Base-by-base conservation (phyloP, 1,139 yeast genomes). In the Pneumocystis sp. region DNA sequence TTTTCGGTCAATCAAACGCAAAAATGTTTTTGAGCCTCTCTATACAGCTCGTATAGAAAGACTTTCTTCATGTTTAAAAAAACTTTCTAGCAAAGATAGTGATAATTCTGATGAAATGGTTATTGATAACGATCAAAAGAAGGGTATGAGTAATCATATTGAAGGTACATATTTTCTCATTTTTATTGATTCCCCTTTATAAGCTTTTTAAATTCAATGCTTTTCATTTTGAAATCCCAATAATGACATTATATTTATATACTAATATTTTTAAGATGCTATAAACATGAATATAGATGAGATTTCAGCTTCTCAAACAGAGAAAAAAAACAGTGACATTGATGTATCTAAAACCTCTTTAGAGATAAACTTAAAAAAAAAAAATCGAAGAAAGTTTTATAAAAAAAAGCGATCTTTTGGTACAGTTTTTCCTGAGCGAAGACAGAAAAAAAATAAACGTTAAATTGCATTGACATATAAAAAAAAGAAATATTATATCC, bases 1-100 rank as follows among this genome's bases (percentile, higher is more conserved):
- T 34, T 65, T 60, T 56, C 61, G 66, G 8, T 39, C 65, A 15
- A 50, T 57, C 31, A 65, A 63, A 62, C 56, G 66, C 12, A 59
- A 59, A 10, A 62, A 60, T 50, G 21, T 50, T 1, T 50, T 50
- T 50, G 57, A 50, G 1, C 57, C 57, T 25, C 17, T 50, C 7
- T 50, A 50, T 25, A 15, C n/a, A 12, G 57, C n/a, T 21, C 57
- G 57, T 25, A 17, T 50, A 10, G 31, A 50, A 15, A 21, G 57
- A 29, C 57, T 50, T 25, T 50, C 57, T 25, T 50, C n/a, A 8
- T 34, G 57, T 25, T 12, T 50, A 50, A 50, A 50, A 25, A 50
- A 50, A 0, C 57, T 50, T 50, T 50, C 17, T 50, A 25, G n/a
- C 4, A 21, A 50, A 50, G 31, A 50, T 50, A 12, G 3, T 8